Evolutionary conservation across 768 basidiomycete genomes (phyloP).

Genomic region (Tulasnella sp.): DNA sequence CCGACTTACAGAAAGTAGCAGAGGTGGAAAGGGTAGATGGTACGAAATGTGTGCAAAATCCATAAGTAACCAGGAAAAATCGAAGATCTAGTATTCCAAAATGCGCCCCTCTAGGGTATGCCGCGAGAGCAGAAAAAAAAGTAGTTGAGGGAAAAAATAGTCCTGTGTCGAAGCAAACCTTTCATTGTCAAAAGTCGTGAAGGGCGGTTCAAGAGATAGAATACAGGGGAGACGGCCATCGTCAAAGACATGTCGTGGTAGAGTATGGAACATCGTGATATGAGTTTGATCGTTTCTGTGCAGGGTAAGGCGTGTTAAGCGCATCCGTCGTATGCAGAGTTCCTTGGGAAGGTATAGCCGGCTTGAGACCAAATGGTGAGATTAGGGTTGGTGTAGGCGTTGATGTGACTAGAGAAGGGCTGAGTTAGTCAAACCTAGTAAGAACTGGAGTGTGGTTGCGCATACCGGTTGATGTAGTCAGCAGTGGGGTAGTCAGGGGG

Average conservation of each 20-base stretch:
- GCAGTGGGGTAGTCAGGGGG: constrained; percentile 74
- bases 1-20: background rate
- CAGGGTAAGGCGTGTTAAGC: constrained; percentile 24
- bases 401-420: constrained; percentile 41
- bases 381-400: constrained; percentile 76
- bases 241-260: background rate
- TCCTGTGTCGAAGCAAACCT: background rate
- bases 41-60: background rate
- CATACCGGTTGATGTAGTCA: constrained; percentile 51
- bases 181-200: background rate
- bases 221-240: background rate
- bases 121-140: background rate
- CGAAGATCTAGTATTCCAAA: background rate
- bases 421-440: too few species aligned
- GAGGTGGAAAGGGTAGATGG: background rate
- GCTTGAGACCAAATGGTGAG: constrained; percentile 80
- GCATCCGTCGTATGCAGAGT: constrained; percentile 45
- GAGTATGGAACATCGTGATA: background rate
- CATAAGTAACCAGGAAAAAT: background rate
- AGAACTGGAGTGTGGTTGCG: too few species aligned
- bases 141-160: background rate
- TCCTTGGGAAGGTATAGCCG: constrained; percentile 71
- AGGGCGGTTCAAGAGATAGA: background rate
- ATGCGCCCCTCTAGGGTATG: background rate
- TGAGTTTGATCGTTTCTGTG: background rate